Percentiles rank a stretch among this genome's conserved stretches.
These are phyloP conservation scores for Phytophthora multivora DNA, from an alignment of 352 stramenopile species.

Conservation along the genomic window DNA sequence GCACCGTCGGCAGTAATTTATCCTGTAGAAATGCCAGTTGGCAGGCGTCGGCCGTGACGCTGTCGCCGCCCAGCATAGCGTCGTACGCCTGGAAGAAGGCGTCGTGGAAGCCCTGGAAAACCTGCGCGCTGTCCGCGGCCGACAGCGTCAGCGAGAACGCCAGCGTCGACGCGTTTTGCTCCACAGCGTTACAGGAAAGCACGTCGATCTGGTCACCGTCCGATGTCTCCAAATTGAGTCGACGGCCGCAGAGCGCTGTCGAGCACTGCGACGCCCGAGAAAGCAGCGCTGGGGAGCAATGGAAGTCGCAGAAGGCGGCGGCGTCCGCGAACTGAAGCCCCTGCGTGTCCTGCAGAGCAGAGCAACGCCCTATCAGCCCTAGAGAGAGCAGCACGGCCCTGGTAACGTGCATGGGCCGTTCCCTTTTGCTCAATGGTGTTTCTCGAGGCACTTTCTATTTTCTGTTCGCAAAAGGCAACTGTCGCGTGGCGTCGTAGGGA, in stretches of 20 bases:
- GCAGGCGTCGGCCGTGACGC: slow-evolving; percentile 63
- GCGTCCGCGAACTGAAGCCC: slow-evolving; percentile 53
- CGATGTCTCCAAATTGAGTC: slow-evolving; percentile 9
- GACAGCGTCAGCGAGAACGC: slow-evolving; percentile 47
- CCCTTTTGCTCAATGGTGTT: slow-evolving; percentile 4
- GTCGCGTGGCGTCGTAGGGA: slow-evolving; percentile 14
- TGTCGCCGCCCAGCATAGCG: slow-evolving; percentile 59
- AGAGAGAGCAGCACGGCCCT: slow-evolving; percentile 17
- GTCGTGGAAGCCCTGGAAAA: slow-evolving; percentile 61
- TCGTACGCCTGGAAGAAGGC: slow-evolving; percentile 74
- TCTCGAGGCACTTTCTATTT: slow-evolving; percentile 13
- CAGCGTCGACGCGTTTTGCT: slow-evolving; percentile 34
- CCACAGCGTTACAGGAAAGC: slow-evolving; percentile 43
- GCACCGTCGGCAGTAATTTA: slow-evolving; percentile 49
- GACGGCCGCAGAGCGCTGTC: slow-evolving; percentile 17
- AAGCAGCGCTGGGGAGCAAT: slow-evolving; percentile 52
- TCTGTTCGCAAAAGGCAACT: slow-evolving; percentile 30
- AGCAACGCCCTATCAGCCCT: slow-evolving; percentile 9
- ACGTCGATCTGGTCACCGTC: slow-evolving; percentile 36
- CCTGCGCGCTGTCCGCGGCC: slow-evolving; percentile 35
- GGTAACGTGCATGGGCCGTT: slow-evolving; percentile 14
- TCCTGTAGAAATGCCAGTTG: slow-evolving; percentile 71
- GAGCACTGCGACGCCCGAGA: slow-evolving; percentile 24
- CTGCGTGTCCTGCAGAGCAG: slow-evolving; percentile 37
- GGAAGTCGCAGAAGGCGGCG: slow-evolving; percentile 56